Base-by-base conservation (phyloP, 2,329 filamentous ascomycete species). In the Onygenales sp. region DNA sequence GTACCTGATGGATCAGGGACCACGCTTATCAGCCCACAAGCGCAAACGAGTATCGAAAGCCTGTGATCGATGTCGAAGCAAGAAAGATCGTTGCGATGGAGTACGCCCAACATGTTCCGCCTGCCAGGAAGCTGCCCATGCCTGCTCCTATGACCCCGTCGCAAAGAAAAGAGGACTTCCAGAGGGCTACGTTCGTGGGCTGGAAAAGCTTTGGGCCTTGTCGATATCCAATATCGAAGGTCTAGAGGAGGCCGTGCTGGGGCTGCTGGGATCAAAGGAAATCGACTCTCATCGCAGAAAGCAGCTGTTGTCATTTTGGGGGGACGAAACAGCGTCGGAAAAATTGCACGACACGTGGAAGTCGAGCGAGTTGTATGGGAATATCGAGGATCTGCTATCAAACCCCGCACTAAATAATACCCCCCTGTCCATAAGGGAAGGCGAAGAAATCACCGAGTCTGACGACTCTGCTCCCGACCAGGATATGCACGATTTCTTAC, bases 31-130 rank as follows among this genome's bases (percentile, higher is more conserved):
- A 33, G 37, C 6, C 6, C 40, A 7, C n/a, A 51, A 51, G 21
- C 70, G 72, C 46, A 72, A 73, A 63, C 70, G 72, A 62, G 71
- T 74, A 43, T 74, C 72, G 17, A 66, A 71, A 54, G 72, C 72
- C 54, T 75, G 72, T 57, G 68, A 73, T 56, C 67, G 71, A 44
- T 75, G 72, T 64, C 68, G 72, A 55, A 70, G 67, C 53, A 73
- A 73, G 57, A 73, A 73, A 63, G 69, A 71, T 57, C 72, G 72
- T 64, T 75, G 72, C 56, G 72, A 75, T 58, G 72, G 72, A 13
- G 59, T 65, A 34, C 69, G 69, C 57, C 72, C 72, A 37, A 63
- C 67, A 42, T 75, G 72, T 54, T 69, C 70, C 33, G 69, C 70
- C 54, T 75, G 72, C 55, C 63, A 64, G 52, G 65, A 63, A 21